Conservation (phyloP, 257 asterid species). For the Solanum corneliomulleri region DNA sequence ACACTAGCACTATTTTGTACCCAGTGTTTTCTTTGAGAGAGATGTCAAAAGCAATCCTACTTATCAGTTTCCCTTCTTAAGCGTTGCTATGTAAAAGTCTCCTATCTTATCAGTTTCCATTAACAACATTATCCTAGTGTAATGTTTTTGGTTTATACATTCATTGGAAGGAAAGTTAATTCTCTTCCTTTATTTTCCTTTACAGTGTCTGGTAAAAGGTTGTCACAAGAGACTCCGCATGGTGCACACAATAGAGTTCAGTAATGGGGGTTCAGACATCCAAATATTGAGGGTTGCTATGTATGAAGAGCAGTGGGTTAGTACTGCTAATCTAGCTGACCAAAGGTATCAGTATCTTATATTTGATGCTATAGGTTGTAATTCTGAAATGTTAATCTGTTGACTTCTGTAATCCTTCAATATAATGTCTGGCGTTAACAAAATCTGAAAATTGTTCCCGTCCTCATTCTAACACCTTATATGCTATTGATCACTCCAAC, state of each 20-base stretch:
- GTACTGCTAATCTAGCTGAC: conserved; percentile 70
- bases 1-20: neutral
- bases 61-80: neutral
- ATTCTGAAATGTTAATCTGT: neutral
- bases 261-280: conserved; percentile 83
- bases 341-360: conserved; percentile 35
- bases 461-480: too few species aligned
- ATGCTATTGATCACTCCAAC: too few species aligned
- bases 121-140: neutral
- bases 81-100: neutral
- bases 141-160: neutral
- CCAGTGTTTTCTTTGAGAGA: neutral
- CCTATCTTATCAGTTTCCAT: neutral
- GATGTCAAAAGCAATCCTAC: neutral
- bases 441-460: too few species aligned
- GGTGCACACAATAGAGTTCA: conserved; percentile 91
- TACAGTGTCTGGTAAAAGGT: conserved; percentile 93
- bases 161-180: neutral
- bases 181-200: neutral
- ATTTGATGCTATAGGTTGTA: neutral
- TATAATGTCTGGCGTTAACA: too few species aligned
- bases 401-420: neutral
- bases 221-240: conserved; percentile 93
- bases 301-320: conserved; percentile 92
- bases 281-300: conserved; percentile 91